Evolutionary conservation across 441 rosid species (phyloP), one percentile per base, ranked within the genome.

Genomic region (Bocquillonia castaneifolia): DNA sequence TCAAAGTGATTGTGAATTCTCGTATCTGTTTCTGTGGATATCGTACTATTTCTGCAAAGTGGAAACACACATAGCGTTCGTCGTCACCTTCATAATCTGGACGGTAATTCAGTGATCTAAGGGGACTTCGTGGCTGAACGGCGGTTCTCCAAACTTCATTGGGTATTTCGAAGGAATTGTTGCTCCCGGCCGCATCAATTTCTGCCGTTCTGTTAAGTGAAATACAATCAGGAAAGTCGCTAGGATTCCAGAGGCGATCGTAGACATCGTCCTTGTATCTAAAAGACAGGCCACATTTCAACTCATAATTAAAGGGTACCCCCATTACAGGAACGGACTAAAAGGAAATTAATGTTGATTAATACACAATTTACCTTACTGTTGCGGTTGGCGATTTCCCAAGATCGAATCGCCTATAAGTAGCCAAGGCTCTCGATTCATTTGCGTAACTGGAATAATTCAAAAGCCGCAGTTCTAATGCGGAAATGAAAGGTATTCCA

Each of bases 401-500:
- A 9, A 71, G 6, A 18, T 70, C 56, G 20, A 9, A 47, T 2
- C 23, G 64, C n/a, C 0, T 1, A 1, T 3, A 0, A 10, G 10
- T 1, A 6, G 0, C 0, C 8, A 64, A 68, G 3, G 55, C 8
- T 37, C 73, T 57, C 3, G 69, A n/a, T 13, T 20, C 47, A 40
- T 15, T 28, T 17, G 18, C 9, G 20, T 74, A 74, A 12, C 14
- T 8, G 34, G 69, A 68, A 14, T 58, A 25, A 12, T 71, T 68
- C 18, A 78, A 0, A 20, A 15, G 71, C 57, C 69, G 40, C 5
- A 77, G 28, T 6, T 77, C 73, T 47, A 77, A 31, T 12, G 18
- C 62, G 10, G 72, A 61, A 34, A 78, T 74, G 36, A 63, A 71
- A 45, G 81, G 78, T 31, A 39, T 28, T 40, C 81, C 76, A 1